A percentile compares a stretch with the other conserved stretches of the same genome.
Conservation (phyloP, 371 early-diverging fungal species). For the Syncephalastrum sp. region DNA sequence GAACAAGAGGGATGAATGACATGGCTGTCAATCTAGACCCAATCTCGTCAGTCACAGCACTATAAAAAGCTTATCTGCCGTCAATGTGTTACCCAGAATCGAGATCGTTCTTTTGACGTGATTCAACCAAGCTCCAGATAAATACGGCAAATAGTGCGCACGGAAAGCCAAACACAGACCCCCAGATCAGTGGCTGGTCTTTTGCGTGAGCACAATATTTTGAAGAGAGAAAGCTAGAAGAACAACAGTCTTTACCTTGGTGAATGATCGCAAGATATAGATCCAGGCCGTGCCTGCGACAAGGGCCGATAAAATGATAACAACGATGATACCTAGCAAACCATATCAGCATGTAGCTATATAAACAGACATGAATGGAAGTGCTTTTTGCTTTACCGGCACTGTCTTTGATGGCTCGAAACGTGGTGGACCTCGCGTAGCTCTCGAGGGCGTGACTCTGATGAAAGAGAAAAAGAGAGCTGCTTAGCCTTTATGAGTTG, state of each 20-base stretch:
- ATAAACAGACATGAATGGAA: no score
- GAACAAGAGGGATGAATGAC: conserved; percentile 53
- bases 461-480: no score
- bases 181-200: conserved; percentile 61
- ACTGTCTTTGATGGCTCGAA: conserved; percentile 52
- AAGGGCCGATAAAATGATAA: conserved; percentile 46
- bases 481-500: no score
- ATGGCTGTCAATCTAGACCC: conserved; percentile 45
- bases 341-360: no score
- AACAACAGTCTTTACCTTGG: conserved; percentile 37
- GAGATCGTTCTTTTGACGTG: conserved; percentile 41
- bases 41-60: no score
- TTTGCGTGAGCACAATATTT: no score
- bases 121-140: conserved; percentile 54
- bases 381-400: conserved; percentile 36
- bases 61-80: no score
- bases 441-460: conserved; percentile 39
- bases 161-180: conserved; percentile 59
- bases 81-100: conserved; percentile 26
- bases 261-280: conserved; percentile 48
- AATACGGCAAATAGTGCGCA: conserved; percentile 50
- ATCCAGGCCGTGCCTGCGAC: conserved; percentile 56
- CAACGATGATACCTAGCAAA: conserved; percentile 44
- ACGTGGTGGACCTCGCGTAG: conserved; percentile 47
- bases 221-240: no score